Evolutionary conservation across 2,329 filamentous ascomycete genomes (phyloP).

Genomic region (Beauveria brongniartii): DNA sequence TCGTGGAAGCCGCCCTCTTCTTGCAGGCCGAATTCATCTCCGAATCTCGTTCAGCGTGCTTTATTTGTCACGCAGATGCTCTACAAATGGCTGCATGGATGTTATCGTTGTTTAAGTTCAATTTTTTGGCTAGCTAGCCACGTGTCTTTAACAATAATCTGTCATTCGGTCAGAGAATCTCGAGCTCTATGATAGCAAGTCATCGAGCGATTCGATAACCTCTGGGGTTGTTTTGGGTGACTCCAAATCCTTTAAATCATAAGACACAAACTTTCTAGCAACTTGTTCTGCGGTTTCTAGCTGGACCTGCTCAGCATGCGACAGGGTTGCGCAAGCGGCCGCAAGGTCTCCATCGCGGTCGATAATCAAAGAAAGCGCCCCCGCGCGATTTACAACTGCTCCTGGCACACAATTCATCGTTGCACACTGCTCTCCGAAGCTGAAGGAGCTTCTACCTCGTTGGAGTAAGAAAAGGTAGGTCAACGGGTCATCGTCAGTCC

Average conservation of each 20-base stretch:
- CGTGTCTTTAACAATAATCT: background rate
- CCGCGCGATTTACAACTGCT: constrained; percentile 65
- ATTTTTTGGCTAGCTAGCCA: background rate
- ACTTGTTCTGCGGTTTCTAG: constrained; percentile 59
- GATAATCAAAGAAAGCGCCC: constrained; percentile 60
- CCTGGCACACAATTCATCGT: constrained; percentile 74
- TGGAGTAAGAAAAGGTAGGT: constrained; percentile 67
- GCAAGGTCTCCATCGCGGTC: constrained; percentile 69
- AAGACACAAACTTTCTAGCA: constrained; percentile 49
- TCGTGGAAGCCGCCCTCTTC: background rate
- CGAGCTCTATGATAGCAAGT: background rate
- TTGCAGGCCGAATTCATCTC: background rate
- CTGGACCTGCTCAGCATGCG: constrained; percentile 52
- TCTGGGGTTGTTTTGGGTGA: background rate
- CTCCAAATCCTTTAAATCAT: constrained; percentile 13
- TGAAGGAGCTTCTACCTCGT: constrained; percentile 63
- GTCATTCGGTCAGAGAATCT: background rate
- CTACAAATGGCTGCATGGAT: background rate
- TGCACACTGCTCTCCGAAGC: constrained; percentile 81
- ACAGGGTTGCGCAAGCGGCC: constrained; percentile 60
- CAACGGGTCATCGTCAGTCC: constrained; percentile 50
- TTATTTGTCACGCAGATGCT: background rate
- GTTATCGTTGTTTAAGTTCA: background rate
- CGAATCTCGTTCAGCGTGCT: background rate
- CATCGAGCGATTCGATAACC: background rate